Base-by-base conservation (phyloP, 495 filamentous ascomycete genomes). In the Tuber magnatum region DNA sequence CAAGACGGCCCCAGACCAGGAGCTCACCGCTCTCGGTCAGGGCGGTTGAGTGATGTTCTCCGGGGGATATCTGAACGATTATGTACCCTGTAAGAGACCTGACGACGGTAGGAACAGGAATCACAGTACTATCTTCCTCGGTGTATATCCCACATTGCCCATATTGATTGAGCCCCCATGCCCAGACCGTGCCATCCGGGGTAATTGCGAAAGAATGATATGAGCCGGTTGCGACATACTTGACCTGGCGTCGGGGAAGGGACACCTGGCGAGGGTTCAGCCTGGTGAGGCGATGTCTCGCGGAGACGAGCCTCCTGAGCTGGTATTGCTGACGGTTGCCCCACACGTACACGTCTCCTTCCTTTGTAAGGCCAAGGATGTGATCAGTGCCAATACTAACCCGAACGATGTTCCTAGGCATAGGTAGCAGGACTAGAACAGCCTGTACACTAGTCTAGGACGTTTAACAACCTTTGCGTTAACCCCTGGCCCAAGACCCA, bases 111-210 rank as follows among this genome's bases (percentile, higher is more conserved):
- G 91, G 90, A 68, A 86, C 86, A 12, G 86, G 83, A 72, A 92
- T 85, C 56, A 86, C 85, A 42, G 89, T 87, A 40, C 75, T 74
- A 73, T 90, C 87, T 35, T 89, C 87, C 74, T 93, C 93, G 39
- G 90, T 87, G 24, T 86, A 85, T 72, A 93, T 87, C 68, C 92
- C 95, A 16, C 91, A 92, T 83, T 94, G 90, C 68, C 90, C 92
- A 82, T 91, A 97, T 82, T 90, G 92, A 85, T 97, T 97, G 46
- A 93, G 84, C 10, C 94, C 94, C 93, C 94, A 97, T 35, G 90
- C 86, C 83, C 88, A 94, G 74, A 95, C 90, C 41, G 90, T 87
- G 44, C 88, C 90, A 56, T 90, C 87, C 42, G 3, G 9, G 42
- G 42, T 43, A 43, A 43, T 32, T 87, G 93, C 92, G 79, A 97